Conservation (phyloP, 2,329 filamentous ascomycete species). For the Penicillium crustosum region DNA sequence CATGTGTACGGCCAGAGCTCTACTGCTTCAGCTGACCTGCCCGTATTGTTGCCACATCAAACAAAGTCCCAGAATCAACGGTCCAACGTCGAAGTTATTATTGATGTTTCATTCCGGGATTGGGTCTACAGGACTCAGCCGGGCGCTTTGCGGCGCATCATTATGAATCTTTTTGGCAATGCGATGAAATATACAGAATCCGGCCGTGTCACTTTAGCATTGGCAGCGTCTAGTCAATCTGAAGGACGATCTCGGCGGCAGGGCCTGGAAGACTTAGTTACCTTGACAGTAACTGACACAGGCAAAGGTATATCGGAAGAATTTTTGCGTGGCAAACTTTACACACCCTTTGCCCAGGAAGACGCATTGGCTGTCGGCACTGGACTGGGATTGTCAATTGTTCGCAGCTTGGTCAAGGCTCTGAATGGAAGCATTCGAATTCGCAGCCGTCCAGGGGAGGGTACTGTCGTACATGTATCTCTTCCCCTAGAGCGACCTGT, state of each 20-base stretch:
- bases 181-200: conserved; percentile 61
- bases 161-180: conserved; percentile 65
- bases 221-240: conserved; percentile 34
- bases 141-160: conserved; percentile 55
- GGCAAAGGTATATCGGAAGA: conserved; percentile 65
- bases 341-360: conserved; percentile 61
- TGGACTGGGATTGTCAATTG: conserved; percentile 63
- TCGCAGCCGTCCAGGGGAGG: conserved; percentile 53
- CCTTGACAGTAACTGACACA: conserved; percentile 59
- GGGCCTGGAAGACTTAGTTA: conserved; percentile 35
- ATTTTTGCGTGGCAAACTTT: conserved; percentile 61
- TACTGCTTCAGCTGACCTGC: conserved; percentile 25
- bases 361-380: conserved; percentile 54
- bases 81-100: conserved; percentile 47
- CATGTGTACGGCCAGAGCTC: conserved; percentile 44
- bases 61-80: conserved; percentile 9
- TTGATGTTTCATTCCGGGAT: conserved; percentile 52
- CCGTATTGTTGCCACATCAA: conserved; percentile 22
- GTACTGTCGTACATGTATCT: conserved; percentile 56
- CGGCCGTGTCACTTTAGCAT: conserved; percentile 51
- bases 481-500: conserved; percentile 43
- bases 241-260: conserved; percentile 34
- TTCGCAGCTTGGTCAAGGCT: conserved; percentile 60
- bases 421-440: conserved; percentile 61
- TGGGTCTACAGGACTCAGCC: conserved; percentile 59